These are phyloP conservation scores for Blastobotrys apis DNA, from an alignment of 1,139 yeast species.

Conservation along the genomic window DNA sequence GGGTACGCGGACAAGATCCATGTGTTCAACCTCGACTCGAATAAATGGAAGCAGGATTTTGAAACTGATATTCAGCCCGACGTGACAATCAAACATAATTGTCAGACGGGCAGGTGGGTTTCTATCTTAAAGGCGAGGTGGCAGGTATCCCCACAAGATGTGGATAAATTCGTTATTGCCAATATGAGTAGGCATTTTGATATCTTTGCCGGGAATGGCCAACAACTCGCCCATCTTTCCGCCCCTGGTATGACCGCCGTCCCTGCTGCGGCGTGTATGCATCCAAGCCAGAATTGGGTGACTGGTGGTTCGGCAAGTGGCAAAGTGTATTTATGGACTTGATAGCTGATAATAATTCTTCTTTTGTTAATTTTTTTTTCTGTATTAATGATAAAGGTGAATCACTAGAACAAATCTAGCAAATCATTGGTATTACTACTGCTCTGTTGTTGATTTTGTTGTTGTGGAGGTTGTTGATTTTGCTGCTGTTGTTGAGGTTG, in stretches of 20 bases:
- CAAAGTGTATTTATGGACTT: slow-evolving; percentile 58
- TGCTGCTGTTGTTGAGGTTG: slow-evolving; percentile 16
- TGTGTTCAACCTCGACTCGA: slow-evolving; percentile 44
- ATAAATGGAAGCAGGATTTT: slow-evolving; percentile 19
- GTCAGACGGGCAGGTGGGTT: slow-evolving; percentile 97
- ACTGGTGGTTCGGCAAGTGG: slow-evolving; percentile 96
- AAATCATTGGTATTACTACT: slow-evolving; percentile 45
- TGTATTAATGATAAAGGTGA: neutral
- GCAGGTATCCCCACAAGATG: slow-evolving; percentile 66
- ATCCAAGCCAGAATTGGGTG: slow-evolving; percentile 83
- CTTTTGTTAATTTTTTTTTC: too few relatives aligned
- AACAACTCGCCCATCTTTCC: slow-evolving; percentile 68
- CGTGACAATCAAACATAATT: slow-evolving; percentile 70
- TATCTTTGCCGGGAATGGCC: slow-evolving; percentile 70
- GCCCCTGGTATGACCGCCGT: slow-evolving; percentile 71
- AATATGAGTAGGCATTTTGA: slow-evolving; percentile 89
- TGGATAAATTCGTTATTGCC: slow-evolving; percentile 82
- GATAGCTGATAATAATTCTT: neutral
- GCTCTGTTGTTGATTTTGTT: slow-evolving; percentile 10
- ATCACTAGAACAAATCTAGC: slow-evolving; percentile 49
- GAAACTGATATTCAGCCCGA: slow-evolving; percentile 46
- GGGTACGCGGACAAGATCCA: slow-evolving; percentile 86
- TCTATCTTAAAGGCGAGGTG: slow-evolving; percentile 83
- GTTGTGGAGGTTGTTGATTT: slow-evolving; percentile 15
- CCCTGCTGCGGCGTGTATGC: slow-evolving; percentile 82